Evolutionary conservation across 2,329 filamentous ascomycete genomes (phyloP).

Genomic region (Thielaviopsis ethacetica): DNA sequence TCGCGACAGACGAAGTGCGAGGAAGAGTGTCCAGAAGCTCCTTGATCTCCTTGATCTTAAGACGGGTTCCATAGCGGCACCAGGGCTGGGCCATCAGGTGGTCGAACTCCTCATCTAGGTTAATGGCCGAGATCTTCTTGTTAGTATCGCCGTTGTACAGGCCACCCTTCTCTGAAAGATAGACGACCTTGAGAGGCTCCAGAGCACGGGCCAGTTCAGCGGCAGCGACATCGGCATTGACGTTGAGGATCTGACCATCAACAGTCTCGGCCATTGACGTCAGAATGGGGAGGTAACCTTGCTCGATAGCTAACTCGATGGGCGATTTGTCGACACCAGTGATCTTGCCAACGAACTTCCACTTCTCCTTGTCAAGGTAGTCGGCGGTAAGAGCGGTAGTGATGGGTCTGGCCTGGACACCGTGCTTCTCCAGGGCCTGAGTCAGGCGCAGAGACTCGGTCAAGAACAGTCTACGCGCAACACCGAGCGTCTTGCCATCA

Average conservation of each 20-base stretch:
- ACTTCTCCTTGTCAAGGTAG: constrained; percentile 93
- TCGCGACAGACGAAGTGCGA: constrained; percentile 84
- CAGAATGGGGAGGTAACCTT: constrained; percentile 81
- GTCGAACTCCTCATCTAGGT: constrained; percentile 91
- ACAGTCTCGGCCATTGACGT: constrained; percentile 92
- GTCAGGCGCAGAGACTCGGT: constrained; percentile 91
- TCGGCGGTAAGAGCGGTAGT: constrained; percentile 85
- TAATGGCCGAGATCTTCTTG: constrained; percentile 92
- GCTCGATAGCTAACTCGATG: constrained; percentile 80
- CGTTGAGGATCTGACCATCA: constrained; percentile 86
- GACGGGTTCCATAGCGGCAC: constrained; percentile 84
- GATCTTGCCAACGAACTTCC: constrained; percentile 89
- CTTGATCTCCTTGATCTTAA: constrained; percentile 98
- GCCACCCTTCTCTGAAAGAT: constrained; percentile 94
- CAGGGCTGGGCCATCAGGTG: constrained; percentile 84
- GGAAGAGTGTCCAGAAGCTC: constrained; percentile 79
- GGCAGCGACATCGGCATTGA: constrained; percentile 93
- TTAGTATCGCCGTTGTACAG: constrained; percentile 86
- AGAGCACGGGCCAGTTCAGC: constrained; percentile 79
- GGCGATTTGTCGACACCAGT: constrained; percentile 78
- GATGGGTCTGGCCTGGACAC: constrained; percentile 76
- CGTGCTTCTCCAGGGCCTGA: constrained; percentile 75
- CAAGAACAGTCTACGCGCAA: constrained; percentile 84
- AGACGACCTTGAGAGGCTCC: constrained; percentile 92
- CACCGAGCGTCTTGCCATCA: constrained; percentile 80